These are phyloP conservation scores for Cordyceps militaris DNA, from an alignment of 2,329 filamentous ascomycete genomes.

Conservation along the genomic window DNA sequence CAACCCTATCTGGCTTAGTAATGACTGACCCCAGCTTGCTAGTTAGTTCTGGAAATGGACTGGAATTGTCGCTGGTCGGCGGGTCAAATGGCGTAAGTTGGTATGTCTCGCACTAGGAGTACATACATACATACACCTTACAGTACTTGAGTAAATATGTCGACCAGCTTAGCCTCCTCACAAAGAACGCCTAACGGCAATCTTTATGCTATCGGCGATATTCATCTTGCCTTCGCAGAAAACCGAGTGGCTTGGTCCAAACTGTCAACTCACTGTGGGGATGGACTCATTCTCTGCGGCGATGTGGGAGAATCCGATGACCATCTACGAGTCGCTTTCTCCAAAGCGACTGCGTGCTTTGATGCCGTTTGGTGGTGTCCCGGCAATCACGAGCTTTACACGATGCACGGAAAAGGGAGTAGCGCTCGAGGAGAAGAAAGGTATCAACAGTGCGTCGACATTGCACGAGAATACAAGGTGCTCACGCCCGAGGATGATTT, in stretches of 20 bases:
- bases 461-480: constrained; percentile 44
- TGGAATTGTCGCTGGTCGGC: too few relatives aligned
- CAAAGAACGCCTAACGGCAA: constrained; percentile 12
- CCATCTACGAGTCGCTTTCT: constrained; percentile 29
- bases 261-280: constrained; percentile 26
- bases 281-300: constrained; percentile 31
- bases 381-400: constrained; percentile 53
- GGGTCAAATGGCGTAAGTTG: too few relatives aligned
- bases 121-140: too few relatives aligned
- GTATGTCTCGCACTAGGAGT: too few relatives aligned
- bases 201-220: constrained; percentile 31
- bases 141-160: too few relatives aligned
- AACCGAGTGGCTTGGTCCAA: constrained; percentile 26
- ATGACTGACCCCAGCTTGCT: too few relatives aligned
- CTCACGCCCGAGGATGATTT: constrained; percentile 51
- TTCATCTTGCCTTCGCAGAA: constrained; percentile 28
- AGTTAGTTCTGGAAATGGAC: too few relatives aligned
- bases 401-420: constrained; percentile 29
- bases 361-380: constrained; percentile 46
- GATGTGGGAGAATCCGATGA: constrained; percentile 31
- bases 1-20: too few relatives aligned
- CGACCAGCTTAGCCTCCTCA: too few relatives aligned
- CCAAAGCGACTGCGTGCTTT: constrained; percentile 24
- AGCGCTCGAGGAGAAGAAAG: constrained; percentile 40
- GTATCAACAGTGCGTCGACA: constrained; percentile 46